Evolutionary conservation across 345 rosid genomes (phyloP), one percentile per base, ranked within the genome.

Genomic region (Clarkia xantiana): DNA sequence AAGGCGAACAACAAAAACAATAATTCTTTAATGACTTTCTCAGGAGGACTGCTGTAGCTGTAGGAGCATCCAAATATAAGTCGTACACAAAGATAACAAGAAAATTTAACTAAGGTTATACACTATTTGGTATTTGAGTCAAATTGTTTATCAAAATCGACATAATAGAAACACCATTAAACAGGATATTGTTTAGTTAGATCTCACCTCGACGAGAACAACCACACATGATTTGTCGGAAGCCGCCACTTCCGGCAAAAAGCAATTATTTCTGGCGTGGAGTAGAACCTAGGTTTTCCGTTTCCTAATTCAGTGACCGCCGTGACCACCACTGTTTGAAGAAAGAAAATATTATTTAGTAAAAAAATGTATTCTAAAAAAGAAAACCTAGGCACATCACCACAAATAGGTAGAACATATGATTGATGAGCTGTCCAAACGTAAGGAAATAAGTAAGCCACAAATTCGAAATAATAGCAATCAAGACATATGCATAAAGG

Each of bases 201-300:
- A 44, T 50, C 58, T 65, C 65, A 90, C 97, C 97, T 83, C 59
- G 96, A 69, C 54, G 96, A 90, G 73, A 83, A 79, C 65, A 90
- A 70, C 94, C 97, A 90, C 39, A 90, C 65, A 54, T 90, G 89
- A 76, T 90, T 90, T 22, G 88, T 86, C 16, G 98, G 84, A 54
- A 90, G 76, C 43, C 85, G 84, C 96, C 96, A 91, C 59, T 71
- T 79, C 59, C 84, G 70, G 68, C 96, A 91, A 64, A 91, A 86
- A 44, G 83, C 80, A 71, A 81, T 75, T 42, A 91, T 54, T 68
- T 91, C 85, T 38, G 96, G 81, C 59, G 98, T 86, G 48, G 98
- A 78, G 60, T 83, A 91, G 77, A 91, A 91, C 62, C 76, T 83
- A 25, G 98, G 98, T 62, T 83, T 81, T 57, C 96, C 93, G 46